phyloP scores from a whole-genome alignment of 2,329 filamentous ascomycete genomes.

The Stemphylium lycopersici region DNA sequence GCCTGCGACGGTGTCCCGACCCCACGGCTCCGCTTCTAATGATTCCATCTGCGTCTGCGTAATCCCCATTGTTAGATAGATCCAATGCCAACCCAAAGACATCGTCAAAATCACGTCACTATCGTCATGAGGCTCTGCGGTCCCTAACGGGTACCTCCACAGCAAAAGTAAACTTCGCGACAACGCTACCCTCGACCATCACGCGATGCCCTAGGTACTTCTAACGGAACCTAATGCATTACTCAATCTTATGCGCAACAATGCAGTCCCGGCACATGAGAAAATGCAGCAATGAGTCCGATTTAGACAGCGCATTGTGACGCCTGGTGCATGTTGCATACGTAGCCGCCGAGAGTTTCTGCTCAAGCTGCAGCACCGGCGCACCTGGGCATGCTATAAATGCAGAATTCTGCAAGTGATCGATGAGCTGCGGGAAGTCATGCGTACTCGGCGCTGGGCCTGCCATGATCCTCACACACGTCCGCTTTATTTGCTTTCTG shows the following conservation, averaged over 20 bases:
- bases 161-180: background rate
- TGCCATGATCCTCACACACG: background rate
- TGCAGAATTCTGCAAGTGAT: conserved; percentile 29
- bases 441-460: conserved; percentile 6
- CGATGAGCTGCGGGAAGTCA: conserved; percentile 8
- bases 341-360: conserved; percentile 29
- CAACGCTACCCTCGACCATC: background rate
- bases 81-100: background rate
- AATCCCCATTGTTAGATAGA: too few species aligned
- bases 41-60: too few species aligned
- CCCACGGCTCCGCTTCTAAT: background rate
- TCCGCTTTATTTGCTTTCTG: conserved; percentile 4
- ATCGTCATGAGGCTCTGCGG: conserved; percentile 10
- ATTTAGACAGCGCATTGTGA: conserved; percentile 32
- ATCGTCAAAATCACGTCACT: background rate
- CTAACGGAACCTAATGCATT: conserved; percentile 1
- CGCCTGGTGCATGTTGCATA: conserved; percentile 27
- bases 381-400: conserved; percentile 10
- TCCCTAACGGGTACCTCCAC: conserved; percentile 1
- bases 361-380: conserved; percentile 23
- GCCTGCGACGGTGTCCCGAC: background rate
- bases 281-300: conserved; percentile 10
- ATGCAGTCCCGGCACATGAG: conserved; percentile 5
- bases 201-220: background rate
- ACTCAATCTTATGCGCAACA: conserved; percentile 7